These are phyloP conservation scores for Botrytis deweyae DNA, from an alignment of 2,329 filamentous ascomycete genomes.

Conservation along the genomic window DNA sequence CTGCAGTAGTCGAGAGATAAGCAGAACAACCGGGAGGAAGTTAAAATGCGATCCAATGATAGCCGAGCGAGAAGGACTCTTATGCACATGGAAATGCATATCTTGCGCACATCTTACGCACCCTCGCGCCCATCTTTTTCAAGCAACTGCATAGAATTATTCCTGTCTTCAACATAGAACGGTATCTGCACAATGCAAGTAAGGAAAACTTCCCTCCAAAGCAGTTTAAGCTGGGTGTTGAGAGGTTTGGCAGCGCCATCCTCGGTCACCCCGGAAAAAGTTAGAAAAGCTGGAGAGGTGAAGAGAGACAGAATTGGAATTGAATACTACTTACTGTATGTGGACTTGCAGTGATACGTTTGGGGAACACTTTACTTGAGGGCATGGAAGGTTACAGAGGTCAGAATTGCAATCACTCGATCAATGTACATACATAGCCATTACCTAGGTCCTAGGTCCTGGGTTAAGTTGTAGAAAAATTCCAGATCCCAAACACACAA, in stretches of 20 bases:
- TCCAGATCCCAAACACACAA: not conserved
- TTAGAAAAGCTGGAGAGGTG: conserved; percentile 1
- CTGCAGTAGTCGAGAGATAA: not conserved
- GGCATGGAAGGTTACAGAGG: not conserved
- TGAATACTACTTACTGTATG: not conserved
- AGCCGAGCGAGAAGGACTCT: conserved; percentile 4
- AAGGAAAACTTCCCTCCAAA: not conserved
- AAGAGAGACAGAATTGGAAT: not conserved
- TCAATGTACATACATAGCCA: not conserved
- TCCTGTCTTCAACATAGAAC: conserved; percentile 3
- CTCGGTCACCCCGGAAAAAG: conserved; percentile 11
- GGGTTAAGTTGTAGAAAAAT: not conserved
- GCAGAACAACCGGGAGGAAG: not conserved
- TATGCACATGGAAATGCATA: not conserved
- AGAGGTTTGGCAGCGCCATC: conserved; percentile 7
- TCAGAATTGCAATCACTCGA: not conserved
- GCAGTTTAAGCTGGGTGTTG: not conserved
- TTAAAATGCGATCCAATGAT: not conserved
- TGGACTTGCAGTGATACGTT: not conserved
- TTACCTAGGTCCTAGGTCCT: not conserved
- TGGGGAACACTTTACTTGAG: not conserved
- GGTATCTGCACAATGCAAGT: conserved; percentile 13
- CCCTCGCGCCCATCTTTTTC: not conserved
- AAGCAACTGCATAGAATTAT: conserved; percentile 4
- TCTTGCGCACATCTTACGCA: conserved; percentile 3